phyloP scores from a whole-genome alignment of 2,329 filamentous ascomycete species.

The Botrytis fragariae region DNA sequence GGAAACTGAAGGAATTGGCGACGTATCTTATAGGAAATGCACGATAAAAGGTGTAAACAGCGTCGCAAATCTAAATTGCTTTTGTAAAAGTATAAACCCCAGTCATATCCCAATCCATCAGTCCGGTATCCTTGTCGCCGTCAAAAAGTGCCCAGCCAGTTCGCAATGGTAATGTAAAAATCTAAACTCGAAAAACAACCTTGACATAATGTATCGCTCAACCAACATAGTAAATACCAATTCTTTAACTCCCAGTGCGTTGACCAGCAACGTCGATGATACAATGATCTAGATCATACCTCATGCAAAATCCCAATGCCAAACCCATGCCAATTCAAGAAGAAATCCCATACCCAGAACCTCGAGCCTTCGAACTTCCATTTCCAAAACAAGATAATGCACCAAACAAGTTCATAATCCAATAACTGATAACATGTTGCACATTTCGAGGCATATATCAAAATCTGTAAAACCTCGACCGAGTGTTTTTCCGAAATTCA shows the following conservation, averaged over 20 bases:
- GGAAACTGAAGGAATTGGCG: not conserved
- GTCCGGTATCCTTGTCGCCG: not conserved
- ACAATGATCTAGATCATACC: not conserved
- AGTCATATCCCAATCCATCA: not conserved
- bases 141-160: constrained; percentile 3
- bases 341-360: not conserved
- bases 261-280: not conserved
- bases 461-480: not conserved
- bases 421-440: not conserved
- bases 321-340: not conserved
- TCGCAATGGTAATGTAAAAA: constrained; percentile 10
- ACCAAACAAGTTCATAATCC: not conserved
- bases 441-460: not conserved
- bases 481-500: not conserved
- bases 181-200: not conserved
- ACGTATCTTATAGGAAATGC: not conserved
- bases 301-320: not conserved
- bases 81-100: not conserved
- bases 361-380: not conserved
- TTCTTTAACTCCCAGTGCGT: not conserved
- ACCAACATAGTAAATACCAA: not conserved
- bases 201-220: not conserved
- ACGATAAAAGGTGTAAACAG: not conserved
- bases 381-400: not conserved
- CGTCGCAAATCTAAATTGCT: not conserved